Percentiles rank a stretch among this genome's conserved stretches.
Conservation (phyloP, 805 yeast genomes). For the Spathaspora sp. region DNA sequence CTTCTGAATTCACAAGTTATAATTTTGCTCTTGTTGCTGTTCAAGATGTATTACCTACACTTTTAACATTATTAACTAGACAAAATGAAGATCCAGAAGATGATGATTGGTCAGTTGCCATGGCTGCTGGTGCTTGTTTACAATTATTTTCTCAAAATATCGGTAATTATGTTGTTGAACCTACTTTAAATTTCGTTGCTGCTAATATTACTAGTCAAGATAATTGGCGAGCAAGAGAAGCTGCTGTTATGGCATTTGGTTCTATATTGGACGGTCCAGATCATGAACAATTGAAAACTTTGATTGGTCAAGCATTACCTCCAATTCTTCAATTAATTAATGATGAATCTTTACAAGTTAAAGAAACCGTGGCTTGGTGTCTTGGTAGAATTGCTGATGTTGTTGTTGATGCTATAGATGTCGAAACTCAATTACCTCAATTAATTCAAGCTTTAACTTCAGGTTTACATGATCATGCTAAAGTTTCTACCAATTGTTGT, state of each 20-base stretch:
- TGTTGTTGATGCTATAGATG: constrained; percentile 71
- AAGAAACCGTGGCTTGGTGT: constrained; percentile 98
- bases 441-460: constrained; percentile 68
- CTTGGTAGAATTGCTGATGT: constrained; percentile 92
- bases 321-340: constrained; percentile 72
- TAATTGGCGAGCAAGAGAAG: constrained; percentile 86
- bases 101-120: constrained; percentile 95
- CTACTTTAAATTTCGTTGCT: constrained; percentile 81
- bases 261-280: constrained; percentile 95
- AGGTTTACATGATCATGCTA: constrained; percentile 90
- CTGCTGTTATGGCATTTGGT: constrained; percentile 99
- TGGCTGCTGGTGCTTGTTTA: constrained; percentile 98
- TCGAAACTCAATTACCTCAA: constrained; percentile 59
- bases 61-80: constrained; percentile 72
- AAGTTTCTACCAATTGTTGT: constrained; percentile 94
- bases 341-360: constrained; percentile 79
- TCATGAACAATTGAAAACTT: constrained; percentile 56
- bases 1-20: constrained; percentile 49
- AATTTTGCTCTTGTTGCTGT: constrained; percentile 86
- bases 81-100: constrained; percentile 93
- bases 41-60: constrained; percentile 81
- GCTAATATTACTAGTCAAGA: constrained; percentile 48
- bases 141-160: constrained; percentile 91
- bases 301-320: constrained; percentile 78
- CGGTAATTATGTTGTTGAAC: constrained; percentile 80